These are phyloP conservation scores for Comarum palustre DNA, from an alignment of 306 rosid species.

Conservation along the genomic window DNA sequence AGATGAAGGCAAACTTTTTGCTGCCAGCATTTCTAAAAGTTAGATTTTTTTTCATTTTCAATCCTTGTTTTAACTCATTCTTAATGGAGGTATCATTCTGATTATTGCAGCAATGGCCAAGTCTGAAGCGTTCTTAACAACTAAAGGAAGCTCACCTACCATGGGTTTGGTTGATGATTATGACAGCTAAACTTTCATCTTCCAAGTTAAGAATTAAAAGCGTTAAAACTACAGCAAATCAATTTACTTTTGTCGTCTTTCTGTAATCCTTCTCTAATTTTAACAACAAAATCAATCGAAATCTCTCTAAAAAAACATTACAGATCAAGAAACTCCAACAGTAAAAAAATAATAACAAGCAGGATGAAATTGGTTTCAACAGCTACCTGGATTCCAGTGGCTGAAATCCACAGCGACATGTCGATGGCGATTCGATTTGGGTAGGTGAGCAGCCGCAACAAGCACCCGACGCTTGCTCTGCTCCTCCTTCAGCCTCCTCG, in stretches of 20 bases:
- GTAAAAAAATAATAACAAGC: neutral
- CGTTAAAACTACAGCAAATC: neutral
- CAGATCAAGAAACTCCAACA: neutral
- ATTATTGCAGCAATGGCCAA: neutral
- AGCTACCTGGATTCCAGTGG: conserved; percentile 56
- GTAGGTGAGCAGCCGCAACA: conserved; percentile 37
- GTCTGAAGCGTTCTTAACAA: neutral
- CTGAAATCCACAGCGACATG: conserved; percentile 37
- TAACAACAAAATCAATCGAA: neutral
- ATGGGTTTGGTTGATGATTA: neutral
- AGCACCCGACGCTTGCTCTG: conserved; percentile 33
- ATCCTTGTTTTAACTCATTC: too few relatives aligned
- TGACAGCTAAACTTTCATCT: neutral
- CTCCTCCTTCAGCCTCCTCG: conserved; percentile 34
- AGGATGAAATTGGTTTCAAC: neutral
- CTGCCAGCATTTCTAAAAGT: neutral
- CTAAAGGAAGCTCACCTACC: neutral
- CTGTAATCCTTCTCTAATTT: neutral
- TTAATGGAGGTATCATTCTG: neutral
- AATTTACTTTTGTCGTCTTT: neutral
- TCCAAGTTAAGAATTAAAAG: neutral
- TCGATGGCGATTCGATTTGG: conserved; percentile 35
- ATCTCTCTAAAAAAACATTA: neutral
- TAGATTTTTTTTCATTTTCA: neutral
- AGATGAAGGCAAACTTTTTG: neutral